Percentiles rank a stretch among this genome's conserved stretches.
Evolutionary conservation across 2,329 filamentous ascomycete species (phyloP).

Genomic region (Diaporthe velutina): DNA sequence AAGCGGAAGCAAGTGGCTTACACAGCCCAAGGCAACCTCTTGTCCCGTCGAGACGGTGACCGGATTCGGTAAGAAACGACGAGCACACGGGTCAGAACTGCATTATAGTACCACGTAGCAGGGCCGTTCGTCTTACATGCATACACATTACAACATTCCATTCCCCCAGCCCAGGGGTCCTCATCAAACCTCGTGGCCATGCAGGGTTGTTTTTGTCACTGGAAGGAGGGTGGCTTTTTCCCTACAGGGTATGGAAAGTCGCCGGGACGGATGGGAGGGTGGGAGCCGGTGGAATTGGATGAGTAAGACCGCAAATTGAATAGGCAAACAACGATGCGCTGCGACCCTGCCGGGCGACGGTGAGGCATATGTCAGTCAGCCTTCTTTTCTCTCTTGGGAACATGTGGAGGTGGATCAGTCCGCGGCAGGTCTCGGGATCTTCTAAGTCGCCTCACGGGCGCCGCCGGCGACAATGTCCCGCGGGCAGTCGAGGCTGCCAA

Average conservation of each 20-base stretch:
- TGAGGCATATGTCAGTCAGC: not conserved
- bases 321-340: not conserved
- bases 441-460: slow-evolving; percentile 17
- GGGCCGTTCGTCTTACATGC: slow-evolving; percentile 8
- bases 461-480: slow-evolving; percentile 17
- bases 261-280: not conserved
- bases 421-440: slow-evolving; percentile 22
- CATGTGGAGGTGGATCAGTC: slow-evolving; percentile 5
- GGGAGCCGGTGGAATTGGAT: slow-evolving; percentile 3
- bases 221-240: slow-evolving; percentile 6
- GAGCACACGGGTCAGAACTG: not conserved
- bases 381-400: not conserved
- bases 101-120: not conserved
- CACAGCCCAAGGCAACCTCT: slow-evolving; percentile 24
- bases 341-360: slow-evolving; percentile 7
- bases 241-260: not conserved
- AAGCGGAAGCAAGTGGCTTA: slow-evolving; percentile 14
- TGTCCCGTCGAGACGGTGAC: not conserved
- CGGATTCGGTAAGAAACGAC: slow-evolving; percentile 22
- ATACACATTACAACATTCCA: not conserved
- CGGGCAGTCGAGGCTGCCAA: not conserved
- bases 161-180: not conserved
- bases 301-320: slow-evolving; percentile 23
- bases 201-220: slow-evolving; percentile 7
- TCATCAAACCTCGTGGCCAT: slow-evolving; percentile 19